Evolutionary conservation across 2,329 filamentous ascomycete genomes (phyloP).

Genomic region (Xylariaceae sp.): DNA sequence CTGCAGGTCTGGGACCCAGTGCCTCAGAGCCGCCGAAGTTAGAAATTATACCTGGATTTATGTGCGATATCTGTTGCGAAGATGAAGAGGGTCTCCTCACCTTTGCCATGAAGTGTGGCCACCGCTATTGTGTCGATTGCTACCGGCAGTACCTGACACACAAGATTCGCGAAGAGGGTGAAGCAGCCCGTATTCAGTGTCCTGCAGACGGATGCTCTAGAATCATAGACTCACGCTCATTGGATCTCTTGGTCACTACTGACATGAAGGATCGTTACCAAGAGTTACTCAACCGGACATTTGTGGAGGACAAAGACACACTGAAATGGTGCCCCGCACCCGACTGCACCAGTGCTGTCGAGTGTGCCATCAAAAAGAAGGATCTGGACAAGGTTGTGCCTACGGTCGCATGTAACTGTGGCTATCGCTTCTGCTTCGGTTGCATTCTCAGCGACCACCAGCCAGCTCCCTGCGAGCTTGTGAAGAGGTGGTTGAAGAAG

Average conservation of each 20-base stretch:
- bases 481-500: constrained; percentile 97
- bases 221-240: constrained; percentile 88
- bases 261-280: constrained; percentile 73
- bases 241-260: constrained; percentile 74
- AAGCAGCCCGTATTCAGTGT: constrained; percentile 93
- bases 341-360: constrained; percentile 93
- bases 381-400: constrained; percentile 86
- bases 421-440: constrained; percentile 92
- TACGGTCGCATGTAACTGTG: constrained; percentile 85
- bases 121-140: constrained; percentile 91
- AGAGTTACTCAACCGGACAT: constrained; percentile 87
- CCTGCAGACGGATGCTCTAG: constrained; percentile 86
- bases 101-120: constrained; percentile 94
- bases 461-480: constrained; percentile 86
- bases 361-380: constrained; percentile 87
- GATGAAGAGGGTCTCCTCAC: constrained; percentile 78
- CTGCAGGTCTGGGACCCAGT: constrained; percentile 77
- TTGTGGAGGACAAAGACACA: constrained; percentile 94
- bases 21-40: constrained; percentile 70
- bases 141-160: constrained; percentile 90
- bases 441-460: constrained; percentile 91
- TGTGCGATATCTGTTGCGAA: constrained; percentile 96
- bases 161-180: constrained; percentile 94
- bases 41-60: constrained; percentile 76
- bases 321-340: constrained; percentile 98